Evolutionary conservation across 352 stramenopile species (phyloP), one percentile per base, ranked within the genome.

Genomic region (Ochromonadaceae sp.): DNA sequence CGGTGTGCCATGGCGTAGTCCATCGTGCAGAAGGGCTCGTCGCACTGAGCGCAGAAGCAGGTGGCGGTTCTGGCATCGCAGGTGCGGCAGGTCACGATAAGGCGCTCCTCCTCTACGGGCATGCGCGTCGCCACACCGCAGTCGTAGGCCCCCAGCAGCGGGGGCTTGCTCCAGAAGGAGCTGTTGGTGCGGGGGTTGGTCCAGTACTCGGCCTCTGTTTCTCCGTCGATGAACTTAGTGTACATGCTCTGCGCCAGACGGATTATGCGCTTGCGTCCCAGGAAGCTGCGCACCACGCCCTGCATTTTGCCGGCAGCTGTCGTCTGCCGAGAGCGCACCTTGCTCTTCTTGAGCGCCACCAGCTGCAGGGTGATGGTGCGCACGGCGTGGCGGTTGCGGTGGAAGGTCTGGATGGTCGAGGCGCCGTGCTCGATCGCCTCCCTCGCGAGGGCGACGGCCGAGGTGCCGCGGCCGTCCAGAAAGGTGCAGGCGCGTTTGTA

Each of bases 111-210:
- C 7, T 5, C 1, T 2, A 10, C 36, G 22, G 55, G 55, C 34
- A 63, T 63, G 17, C 14, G 5, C 31, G 39, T 36, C 26, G 55
- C 55, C 25, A 35, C 41, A 12, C 55, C 55, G 40, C 55, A 63
- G 38, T 63, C 55, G 10, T 31, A 63, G 22, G 22, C 22, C 20
- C 55, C 35, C 31, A 63, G 31, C 14, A 63, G 9, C 26, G 2
- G n/a, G 10, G 55, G 55, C 28, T 63, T 63, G 26, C 17, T 32
- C 55, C 55, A 63, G 36, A 50, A 49, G 1, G 55, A 63, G 28
- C 5, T 52, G 15, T 49, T 17, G 14, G 10, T 47, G 22, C 55
- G 35, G 26, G 34, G 34, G 28, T 63, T 63, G 28, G 17, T 28
- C 55, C 55, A 63, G 41, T 50, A 63, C 39, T 63, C 55, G 2